A percentile compares a stretch with the other conserved stretches of the same genome.
Conservation (phyloP, 2,329 filamentous ascomycete genomes). For the Claviceps cyperi region DNA sequence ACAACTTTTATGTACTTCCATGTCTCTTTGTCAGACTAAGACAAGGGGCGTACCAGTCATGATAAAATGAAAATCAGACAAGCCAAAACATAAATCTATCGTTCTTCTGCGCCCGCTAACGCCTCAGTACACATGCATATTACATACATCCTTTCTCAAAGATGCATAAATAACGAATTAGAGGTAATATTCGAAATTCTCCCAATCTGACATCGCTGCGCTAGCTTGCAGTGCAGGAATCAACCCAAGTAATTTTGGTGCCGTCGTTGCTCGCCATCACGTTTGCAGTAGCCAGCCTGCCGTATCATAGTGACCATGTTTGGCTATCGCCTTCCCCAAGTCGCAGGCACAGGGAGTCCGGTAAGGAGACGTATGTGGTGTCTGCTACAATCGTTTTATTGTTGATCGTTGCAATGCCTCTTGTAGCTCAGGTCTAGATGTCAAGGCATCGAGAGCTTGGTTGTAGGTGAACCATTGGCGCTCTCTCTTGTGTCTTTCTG, state of each 20-base stretch:
- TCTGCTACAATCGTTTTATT: constrained; percentile 32
- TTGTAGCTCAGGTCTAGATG: constrained; percentile 69
- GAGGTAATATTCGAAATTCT: neutral
- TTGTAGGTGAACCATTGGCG: constrained; percentile 80
- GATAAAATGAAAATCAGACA: neutral
- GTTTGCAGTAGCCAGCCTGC: neutral
- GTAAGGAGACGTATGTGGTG: neutral
- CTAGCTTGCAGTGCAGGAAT: neutral
- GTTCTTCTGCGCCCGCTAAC: constrained; percentile 5
- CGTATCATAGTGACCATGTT: neutral
- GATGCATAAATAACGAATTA: neutral
- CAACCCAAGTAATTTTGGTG: neutral
- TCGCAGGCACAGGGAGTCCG: neutral
- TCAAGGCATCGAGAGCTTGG: constrained; percentile 65
- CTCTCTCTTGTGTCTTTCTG: constrained; percentile 81
- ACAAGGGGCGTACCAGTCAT: neutral
- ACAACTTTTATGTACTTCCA: neutral
- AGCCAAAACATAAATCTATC: constrained; percentile 5
- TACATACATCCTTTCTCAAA: constrained; percentile 3
- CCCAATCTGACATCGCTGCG: neutral
- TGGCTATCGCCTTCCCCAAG: neutral
- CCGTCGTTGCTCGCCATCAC: neutral
- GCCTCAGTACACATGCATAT: constrained; percentile 6
- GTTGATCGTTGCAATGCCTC: constrained; percentile 76
- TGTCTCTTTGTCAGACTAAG: neutral